Conservation (phyloP, 2,329 filamentous ascomycete genomes). For the Truncatella angustata region DNA sequence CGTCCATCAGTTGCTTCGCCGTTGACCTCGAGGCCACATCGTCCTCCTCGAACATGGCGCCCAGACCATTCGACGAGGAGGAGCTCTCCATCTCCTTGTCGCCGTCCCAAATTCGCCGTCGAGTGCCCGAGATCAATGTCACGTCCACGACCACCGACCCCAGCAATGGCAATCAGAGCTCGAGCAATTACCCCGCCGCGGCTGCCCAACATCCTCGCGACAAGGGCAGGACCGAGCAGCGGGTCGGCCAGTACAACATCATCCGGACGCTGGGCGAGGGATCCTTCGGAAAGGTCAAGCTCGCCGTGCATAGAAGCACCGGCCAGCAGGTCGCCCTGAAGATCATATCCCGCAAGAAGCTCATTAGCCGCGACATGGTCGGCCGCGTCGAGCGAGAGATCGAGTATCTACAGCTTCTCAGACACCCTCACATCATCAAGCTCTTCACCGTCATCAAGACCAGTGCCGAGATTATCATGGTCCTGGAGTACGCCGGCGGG, state of each 20-base stretch:
- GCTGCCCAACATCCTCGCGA: constrained; percentile 35
- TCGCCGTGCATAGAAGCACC: constrained; percentile 88
- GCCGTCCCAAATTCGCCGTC: constrained; percentile 60
- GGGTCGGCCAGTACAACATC: constrained; percentile 89
- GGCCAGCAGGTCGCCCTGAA: constrained; percentile 96
- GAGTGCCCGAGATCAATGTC: constrained; percentile 35
- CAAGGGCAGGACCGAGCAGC: constrained; percentile 68
- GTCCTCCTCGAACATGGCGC: constrained; percentile 41
- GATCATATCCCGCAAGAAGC: constrained; percentile 93
- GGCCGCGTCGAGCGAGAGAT: constrained; percentile 97
- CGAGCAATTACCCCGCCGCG: constrained; percentile 17
- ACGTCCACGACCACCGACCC: constrained; percentile 25
- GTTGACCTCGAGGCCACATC: no score
- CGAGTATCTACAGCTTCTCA: constrained; percentile 90
- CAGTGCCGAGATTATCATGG: constrained; percentile 94
- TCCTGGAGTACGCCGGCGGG: constrained; percentile 93
- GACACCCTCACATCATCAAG: constrained; percentile 99
- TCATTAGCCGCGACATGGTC: constrained; percentile 97
- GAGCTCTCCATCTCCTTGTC: constrained; percentile 77
- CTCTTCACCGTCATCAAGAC: constrained; percentile 98
- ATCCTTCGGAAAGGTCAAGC: constrained; percentile 97
- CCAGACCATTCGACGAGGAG: constrained; percentile 70
- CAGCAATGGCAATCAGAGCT: constrained; percentile 25
- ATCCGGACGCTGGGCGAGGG: constrained; percentile 91
- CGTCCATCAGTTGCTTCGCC: no score